Evolutionary conservation across 192 early-diverging fungal species (phyloP), one percentile per base, ranked within the genome.

Genomic region (Coemansia reversa): DNA sequence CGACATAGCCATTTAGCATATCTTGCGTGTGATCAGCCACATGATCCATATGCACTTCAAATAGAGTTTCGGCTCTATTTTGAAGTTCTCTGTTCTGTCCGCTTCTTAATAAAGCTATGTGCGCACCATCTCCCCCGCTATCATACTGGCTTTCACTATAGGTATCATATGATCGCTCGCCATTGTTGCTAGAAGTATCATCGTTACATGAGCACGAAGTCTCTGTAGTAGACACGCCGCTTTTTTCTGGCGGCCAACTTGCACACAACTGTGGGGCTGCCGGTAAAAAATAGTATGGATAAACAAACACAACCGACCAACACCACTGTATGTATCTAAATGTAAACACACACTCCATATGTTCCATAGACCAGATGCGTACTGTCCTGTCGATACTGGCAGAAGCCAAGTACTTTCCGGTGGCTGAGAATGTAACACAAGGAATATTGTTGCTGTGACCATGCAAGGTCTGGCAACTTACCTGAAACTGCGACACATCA

Each of bases 331-430:
- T 25, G 22, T 67, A 53, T 22, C 11, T 35, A 58, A 66, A 74
- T 6, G 47, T 51, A 28, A 72, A 79, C 14, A 67, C 22, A 16
- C n/a, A 50, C 25, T 58, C 20, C 14, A 54, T 55, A 22, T 11
- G 39, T 14, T 53, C 18, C 51, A 67, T 48, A 4, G 70, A 67
- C 76, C 76, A 79, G n/a, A 74, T 27, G 27, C 71, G 64, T 16
- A 66, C 27, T 4, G 76, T 67, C 19, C 23, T 33, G 27, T 79
- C 76, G 23, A 79, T 79, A 42, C 76, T 79, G 16, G 76, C 71
- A 0, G 76, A 74, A 0, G 67, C 76, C 23, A 79, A 22, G 30
- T 79, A 73, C 22, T 47, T 39, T n/a, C 76, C 76, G 7, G 51
- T 58, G 7, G 67, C 60, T n/a, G 76, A 70, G 45, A 79, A 67